Evolutionary conservation across 805 yeast genomes (phyloP), one percentile per base, ranked within the genome.

Genomic region (Candida piceae): DNA sequence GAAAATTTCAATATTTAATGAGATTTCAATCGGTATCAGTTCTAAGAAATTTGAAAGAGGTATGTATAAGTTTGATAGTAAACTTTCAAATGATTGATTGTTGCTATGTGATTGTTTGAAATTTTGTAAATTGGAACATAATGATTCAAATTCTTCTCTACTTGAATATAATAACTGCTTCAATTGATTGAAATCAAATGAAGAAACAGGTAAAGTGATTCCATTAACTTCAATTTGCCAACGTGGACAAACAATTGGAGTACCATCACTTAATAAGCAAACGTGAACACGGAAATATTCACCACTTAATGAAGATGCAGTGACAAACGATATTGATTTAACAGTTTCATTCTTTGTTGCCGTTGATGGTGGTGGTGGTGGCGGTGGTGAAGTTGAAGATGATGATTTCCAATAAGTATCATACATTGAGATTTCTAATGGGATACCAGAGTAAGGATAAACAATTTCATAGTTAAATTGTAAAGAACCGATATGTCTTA

Each of bases 391-490:
- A 1, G 56, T 50, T 7, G 56, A 76, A 30, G 81, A 74, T 0
- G 96, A 84, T 1, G 95, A 81, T 60, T 89, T 93, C 98, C 98
- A 90, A 62, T 90, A 90, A 0, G 97, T 90, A 53, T 89, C 97
- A 56, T 84, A 88, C 63, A 87, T 86, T 9, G 95, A 80, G 29
- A 94, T 83, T 58, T 89, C 97, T 40, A 90, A 64, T 4, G 95
- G 82, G 0, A 63, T 64, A 6, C 96, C 97, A 5, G 80, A 69
- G 55, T 82, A 93, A n/a, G 98, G 97, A 57, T 80, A 79, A 34
- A 90, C 85, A 3, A 90, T 75, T 51, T 86, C 89, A 61, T 79
- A 87, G 44, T 77, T 75, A 60, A 89, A 84, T 25, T 72, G 71
- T 30, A 90, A 61, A 40, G 80, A 83, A 11, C 98, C 98, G 41